These are phyloP conservation scores for Climacium dendroides DNA, from an alignment of 225 moss, liverwort and hornwort species.

Conservation along the genomic window DNA sequence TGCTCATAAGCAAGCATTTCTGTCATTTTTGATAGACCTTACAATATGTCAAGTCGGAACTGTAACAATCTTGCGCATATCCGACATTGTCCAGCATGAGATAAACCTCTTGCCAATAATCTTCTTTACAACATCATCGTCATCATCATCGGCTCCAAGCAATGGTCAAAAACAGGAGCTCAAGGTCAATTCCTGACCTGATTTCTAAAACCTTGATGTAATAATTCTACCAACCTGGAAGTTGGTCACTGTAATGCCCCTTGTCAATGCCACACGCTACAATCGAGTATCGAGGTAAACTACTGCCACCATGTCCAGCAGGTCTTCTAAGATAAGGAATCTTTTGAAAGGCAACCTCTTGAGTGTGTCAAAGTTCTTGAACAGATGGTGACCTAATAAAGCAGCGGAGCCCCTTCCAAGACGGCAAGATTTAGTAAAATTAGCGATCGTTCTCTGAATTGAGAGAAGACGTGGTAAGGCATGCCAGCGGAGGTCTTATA, in stretches of 20 bases:
- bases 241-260: neutral
- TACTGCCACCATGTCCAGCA: neutral
- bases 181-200: neutral
- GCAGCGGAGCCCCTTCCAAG: neutral
- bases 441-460: neutral
- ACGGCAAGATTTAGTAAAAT: neutral
- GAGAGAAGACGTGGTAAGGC: neutral
- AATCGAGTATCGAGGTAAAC: neutral
- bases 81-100: neutral
- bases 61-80: neutral
- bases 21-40: neutral
- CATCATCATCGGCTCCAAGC: neutral
- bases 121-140: neutral
- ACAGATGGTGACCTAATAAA: neutral
- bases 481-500: neutral
- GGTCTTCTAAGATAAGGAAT: neutral
- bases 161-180: neutral
- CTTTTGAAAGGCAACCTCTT: neutral
- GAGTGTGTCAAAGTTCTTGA: neutral
- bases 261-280: neutral
- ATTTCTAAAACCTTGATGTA: neutral
- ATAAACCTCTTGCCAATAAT: neutral
- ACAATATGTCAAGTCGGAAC: neutral
- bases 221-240: neutral
- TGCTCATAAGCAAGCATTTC: neutral